These are phyloP conservation scores for Plantago coronopus DNA, from an alignment of 305 asterid genomes.

Conservation along the genomic window DNA sequence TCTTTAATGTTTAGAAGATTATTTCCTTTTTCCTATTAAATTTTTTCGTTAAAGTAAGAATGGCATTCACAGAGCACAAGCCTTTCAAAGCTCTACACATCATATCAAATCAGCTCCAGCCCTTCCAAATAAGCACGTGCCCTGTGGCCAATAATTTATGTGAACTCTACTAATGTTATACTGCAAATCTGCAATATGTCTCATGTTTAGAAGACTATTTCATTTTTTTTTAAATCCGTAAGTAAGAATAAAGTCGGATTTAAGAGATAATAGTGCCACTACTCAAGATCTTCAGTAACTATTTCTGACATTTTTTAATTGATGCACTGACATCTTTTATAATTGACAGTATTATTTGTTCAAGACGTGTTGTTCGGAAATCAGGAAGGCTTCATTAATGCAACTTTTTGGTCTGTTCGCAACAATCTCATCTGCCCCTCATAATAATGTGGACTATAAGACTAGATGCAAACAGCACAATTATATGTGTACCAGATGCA, in stretches of 20 bases:
- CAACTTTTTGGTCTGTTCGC: background rate
- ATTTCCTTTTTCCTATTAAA: no score
- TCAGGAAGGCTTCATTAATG: no score
- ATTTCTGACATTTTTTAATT: background rate
- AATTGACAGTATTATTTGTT: background rate
- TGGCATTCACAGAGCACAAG: no score
- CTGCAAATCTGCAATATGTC: no score
- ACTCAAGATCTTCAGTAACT: background rate
- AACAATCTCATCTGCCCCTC: background rate
- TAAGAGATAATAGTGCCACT: background rate
- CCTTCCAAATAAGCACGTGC: background rate
- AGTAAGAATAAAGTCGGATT: background rate
- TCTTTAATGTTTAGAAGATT: no score
- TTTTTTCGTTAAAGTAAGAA: no score
- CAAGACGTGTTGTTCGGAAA: no score
- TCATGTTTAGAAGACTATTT: no score
- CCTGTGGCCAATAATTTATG: background rate
- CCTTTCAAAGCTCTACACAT: background rate
- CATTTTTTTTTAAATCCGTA: background rate
- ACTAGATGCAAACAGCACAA: background rate
- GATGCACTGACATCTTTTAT: background rate
- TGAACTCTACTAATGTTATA: background rate
- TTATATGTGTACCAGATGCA: background rate
- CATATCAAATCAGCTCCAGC: background rate
- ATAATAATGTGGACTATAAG: no score